Base-by-base conservation (phyloP, 345 rosid genomes). In the Melastoma malabathricum region DNA sequence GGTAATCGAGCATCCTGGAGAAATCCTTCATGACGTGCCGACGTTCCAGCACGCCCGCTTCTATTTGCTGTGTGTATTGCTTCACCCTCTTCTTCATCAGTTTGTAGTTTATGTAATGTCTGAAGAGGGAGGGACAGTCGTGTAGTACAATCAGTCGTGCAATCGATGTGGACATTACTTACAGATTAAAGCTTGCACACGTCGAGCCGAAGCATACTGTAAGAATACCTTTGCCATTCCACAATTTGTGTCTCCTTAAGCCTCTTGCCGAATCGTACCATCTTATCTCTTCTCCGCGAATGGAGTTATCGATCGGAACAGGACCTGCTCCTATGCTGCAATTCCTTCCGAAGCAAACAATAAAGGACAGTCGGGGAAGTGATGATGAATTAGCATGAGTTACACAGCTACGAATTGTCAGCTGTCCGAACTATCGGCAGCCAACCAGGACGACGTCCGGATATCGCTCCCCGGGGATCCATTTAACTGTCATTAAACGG, bases 241-340 rank as follows among this genome's bases (percentile, higher is more conserved):
- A 74, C 73, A 52, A 81, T 68, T 54, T 89, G 94, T 66, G 88
- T 82, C 63, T 79, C 84, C 75, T 89, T 79, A 75, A 86, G 50
- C 67, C 72, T 83, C 51, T 89, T 89, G 67, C 97, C 97, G 57
- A 89, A 89, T 18, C 88, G 87, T 65, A 89, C 96, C 97, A 89
- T 89, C 63, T 77, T 22, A 1, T 61, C 73, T 68, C 58, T 20
- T 15, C 34, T 48, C 52, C 50, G 39, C 18, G 67, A 22, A 6
- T 4, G 34, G 65, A 44, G 25, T 18, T 19, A 31, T 13, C 50
- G 5, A 52, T 23, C 59, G 9, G 41, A 34, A 34, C 41, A 34
- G 41, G 41, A 0, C 12, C 41, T 34, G 41, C 41, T 34, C 12
- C 9, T 12, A 9, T 34, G 41, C 41, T 2, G 41, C 41, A 6